phyloP scores from a whole-genome alignment of 2,329 filamentous ascomycete genomes.

The Colletotrichum australisinense region DNA sequence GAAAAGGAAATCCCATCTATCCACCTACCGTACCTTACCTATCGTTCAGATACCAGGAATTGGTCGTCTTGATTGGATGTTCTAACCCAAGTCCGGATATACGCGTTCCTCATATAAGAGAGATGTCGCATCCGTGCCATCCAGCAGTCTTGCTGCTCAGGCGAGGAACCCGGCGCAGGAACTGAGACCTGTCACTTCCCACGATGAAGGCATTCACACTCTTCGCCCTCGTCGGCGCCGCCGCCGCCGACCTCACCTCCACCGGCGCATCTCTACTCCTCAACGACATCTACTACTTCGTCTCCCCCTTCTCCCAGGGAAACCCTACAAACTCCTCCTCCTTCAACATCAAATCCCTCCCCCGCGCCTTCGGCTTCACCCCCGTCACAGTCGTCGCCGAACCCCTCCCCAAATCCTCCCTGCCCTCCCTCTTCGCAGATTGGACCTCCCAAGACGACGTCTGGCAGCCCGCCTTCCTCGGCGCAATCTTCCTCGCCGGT shows the following conservation, averaged over 20 bases:
- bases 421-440: slow-evolving; percentile 42
- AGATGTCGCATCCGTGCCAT: background rate
- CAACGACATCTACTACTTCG: slow-evolving; percentile 46
- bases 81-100: background rate
- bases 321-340: slow-evolving; percentile 37
- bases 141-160: background rate
- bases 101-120: background rate
- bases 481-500: slow-evolving; percentile 38
- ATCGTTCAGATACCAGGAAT: background rate
- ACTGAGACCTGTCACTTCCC: background rate
- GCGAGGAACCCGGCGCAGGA: background rate
- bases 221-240: slow-evolving; percentile 32
- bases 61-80: background rate
- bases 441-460: slow-evolving; percentile 46
- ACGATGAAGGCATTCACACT: slow-evolving; percentile 29
- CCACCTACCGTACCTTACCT: background rate
- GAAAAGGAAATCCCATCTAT: background rate
- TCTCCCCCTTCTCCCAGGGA: slow-evolving; percentile 47
- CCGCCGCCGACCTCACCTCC: slow-evolving; percentile 40
- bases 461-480: slow-evolving; percentile 41
- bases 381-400: slow-evolving; percentile 48
- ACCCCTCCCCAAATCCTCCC: slow-evolving; percentile 33
- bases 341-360: slow-evolving; percentile 35
- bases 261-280: slow-evolving; percentile 46
- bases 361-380: slow-evolving; percentile 45